A percentile compares a stretch with the other conserved stretches of the same genome.
phyloP scores from a whole-genome alignment of 2,329 filamentous ascomycete species.

The Fusarium tanahbumbuense region DNA sequence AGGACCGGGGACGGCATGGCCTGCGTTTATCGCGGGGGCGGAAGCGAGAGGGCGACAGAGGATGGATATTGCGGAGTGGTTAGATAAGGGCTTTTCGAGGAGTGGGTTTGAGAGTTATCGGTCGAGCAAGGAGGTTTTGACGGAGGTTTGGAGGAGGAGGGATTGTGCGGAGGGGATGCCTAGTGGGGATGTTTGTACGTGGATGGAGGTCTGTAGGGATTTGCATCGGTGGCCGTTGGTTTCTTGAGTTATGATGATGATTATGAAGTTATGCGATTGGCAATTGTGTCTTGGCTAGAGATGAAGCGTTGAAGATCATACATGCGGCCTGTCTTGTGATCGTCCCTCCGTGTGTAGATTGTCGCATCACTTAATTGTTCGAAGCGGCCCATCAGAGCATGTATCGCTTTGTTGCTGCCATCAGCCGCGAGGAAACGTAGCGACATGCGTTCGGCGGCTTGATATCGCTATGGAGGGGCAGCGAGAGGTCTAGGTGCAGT shows the following conservation, averaged over 20 bases:
- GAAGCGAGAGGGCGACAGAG: slow-evolving; percentile 36
- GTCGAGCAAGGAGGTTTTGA: slow-evolving; percentile 29
- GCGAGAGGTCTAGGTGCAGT: not conserved
- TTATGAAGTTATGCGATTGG: not conserved
- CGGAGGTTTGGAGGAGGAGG: slow-evolving; percentile 39
- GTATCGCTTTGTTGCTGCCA: no score
- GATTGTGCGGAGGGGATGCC: slow-evolving; percentile 27
- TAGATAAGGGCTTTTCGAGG: slow-evolving; percentile 36
- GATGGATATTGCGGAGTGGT: slow-evolving; percentile 31
- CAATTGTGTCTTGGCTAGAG: not conserved
- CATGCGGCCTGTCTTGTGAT: no score
- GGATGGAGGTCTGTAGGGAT: slow-evolving; percentile 42
- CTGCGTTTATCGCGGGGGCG: slow-evolving; percentile 36
- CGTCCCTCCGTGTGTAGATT: no score
- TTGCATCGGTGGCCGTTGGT: slow-evolving; percentile 38
- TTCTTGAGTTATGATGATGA: not conserved
- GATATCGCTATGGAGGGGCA: no score
- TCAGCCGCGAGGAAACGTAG: no score
- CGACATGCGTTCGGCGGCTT: not conserved
- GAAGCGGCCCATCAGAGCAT: no score
- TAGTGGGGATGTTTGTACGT: slow-evolving; percentile 32
- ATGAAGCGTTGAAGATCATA: no score
- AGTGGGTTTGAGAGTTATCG: slow-evolving; percentile 41
- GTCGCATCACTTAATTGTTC: no score
- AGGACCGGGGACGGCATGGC: slow-evolving; percentile 39